Percentiles rank a stretch among this genome's conserved stretches.
phyloP scores from a whole-genome alignment of 108 stramenopile genomes.

The Bacterosira constricta region DNA sequence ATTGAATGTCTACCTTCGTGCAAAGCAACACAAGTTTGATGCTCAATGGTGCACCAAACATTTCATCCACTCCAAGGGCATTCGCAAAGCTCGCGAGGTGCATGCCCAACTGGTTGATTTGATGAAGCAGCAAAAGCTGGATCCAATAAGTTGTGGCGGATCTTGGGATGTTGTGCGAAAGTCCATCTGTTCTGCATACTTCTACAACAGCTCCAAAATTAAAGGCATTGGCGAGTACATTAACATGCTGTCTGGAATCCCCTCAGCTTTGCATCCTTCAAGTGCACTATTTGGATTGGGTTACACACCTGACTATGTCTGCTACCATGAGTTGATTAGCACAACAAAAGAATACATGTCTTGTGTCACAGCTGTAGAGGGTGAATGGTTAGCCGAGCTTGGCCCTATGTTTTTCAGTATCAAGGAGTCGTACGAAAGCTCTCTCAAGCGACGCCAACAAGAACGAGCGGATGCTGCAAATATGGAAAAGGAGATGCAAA shows the following conservation, averaged over 20 bases:
- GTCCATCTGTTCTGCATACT: constrained; percentile 99
- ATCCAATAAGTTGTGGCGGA: constrained; percentile 81
- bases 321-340: constrained; percentile 98
- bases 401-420: constrained; percentile 99
- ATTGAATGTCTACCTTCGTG: constrained; percentile 94
- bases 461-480: constrained; percentile 58
- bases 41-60: constrained; percentile 95
- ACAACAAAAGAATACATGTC: constrained; percentile 98
- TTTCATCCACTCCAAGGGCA: constrained; percentile 96
- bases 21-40: constrained; percentile 93
- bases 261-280: constrained; percentile 89
- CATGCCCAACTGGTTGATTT: constrained; percentile 96
- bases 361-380: constrained; percentile 98
- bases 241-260: constrained; percentile 97
- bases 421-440: constrained; percentile 87
- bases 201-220: constrained; percentile 96
- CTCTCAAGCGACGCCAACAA: constrained; percentile 69
- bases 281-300: constrained; percentile 95
- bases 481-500: constrained; percentile 73
- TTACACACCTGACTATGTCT: constrained; percentile 98
- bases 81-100: constrained; percentile 96
- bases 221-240: constrained; percentile 99
- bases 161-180: constrained; percentile 97
- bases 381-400: constrained; percentile 98
- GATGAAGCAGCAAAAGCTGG: constrained; percentile 94